Percentiles rank a stretch among this genome's conserved stretches.
Evolutionary conservation across 1,139 yeast genomes (phyloP).

Genomic region (Candida sp.): DNA sequence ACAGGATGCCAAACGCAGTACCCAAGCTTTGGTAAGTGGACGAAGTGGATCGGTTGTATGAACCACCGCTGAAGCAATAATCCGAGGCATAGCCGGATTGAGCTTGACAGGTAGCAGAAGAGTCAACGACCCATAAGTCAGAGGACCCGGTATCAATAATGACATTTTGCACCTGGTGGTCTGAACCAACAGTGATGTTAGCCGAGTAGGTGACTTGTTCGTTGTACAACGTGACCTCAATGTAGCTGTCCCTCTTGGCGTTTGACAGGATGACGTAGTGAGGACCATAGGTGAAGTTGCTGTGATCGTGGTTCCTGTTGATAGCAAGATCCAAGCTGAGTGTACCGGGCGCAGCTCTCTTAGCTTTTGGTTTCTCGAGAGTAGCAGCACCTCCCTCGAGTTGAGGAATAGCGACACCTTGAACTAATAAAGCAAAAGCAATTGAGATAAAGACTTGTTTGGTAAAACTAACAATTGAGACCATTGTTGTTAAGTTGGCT

Average conservation of each 20-base stretch:
- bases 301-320: background rate
- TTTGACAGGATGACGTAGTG: background rate
- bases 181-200: constrained; percentile 22
- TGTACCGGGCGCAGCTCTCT: background rate
- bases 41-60: constrained; percentile 13
- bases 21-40: constrained; percentile 12
- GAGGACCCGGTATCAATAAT: constrained; percentile 32
- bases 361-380: background rate
- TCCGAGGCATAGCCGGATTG: background rate
- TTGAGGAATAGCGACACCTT: constrained; percentile 5
- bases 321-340: background rate
- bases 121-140: constrained; percentile 28
- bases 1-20: constrained; percentile 9
- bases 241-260: background rate
- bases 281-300: background rate
- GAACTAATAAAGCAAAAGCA: constrained; percentile 7
- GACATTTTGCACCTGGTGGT: constrained; percentile 21
- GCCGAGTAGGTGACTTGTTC: constrained; percentile 5
- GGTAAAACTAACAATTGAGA: constrained; percentile 2
- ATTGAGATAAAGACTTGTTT: constrained; percentile 4
- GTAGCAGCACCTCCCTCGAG: background rate
- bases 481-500: constrained; percentile 1
- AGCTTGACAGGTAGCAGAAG: constrained; percentile 8
- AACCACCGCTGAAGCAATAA: constrained; percentile 4
- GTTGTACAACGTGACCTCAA: background rate